Base-by-base conservation (phyloP, 2,329 filamentous ascomycete species). In the Alternaria novae-zelandiae region DNA sequence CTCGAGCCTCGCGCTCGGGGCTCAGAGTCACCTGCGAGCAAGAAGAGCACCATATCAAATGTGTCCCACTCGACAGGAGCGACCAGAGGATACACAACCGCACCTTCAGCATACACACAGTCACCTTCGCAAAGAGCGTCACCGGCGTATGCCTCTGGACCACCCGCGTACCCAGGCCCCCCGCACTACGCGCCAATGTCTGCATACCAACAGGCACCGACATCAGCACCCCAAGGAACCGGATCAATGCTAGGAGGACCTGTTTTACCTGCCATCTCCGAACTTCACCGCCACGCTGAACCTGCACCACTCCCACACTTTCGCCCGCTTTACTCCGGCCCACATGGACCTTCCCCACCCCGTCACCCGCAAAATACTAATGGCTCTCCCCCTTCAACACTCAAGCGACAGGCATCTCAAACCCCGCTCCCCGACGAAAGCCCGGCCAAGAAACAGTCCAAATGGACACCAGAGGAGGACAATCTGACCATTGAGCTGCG, bases 381-480 rank as follows among this genome's bases (percentile, higher is more conserved):
- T 61, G 72, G 67, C 59, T 79, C 76, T 7, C 77, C 78, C 26
- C 77, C 77, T 17, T 74, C 76, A 50, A 70, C 77, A 51, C 72
- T 79, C 56, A 80, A 80, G 61, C 72, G 78, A 66, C 71, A 77
- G 47, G 76, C 78, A 30, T 80, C 78, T 13, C 77, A 79, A 56
- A 79, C 78, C 12, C 77, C 78, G 21, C 63, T 78, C 15, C 71
- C 74, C 7, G 77, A 79, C 23, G 78, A 78, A 55, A 78, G 73
- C 36, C 77, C 77, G 8, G 77, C 77, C n/a, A 80, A 80, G 64
- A 80, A 80, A 66, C 94, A 97, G 80, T 97, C 93, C 77, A 98
- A 98, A 81, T 98, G 96, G 96, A 96, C 93, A 6, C 86, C 91
- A 1, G 93, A 97, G 66, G 95, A 98, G 80, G 94, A 98, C 80